These are phyloP conservation scores for Colletotrichum cordylinicola DNA, from an alignment of 2,329 filamentous ascomycete species.

Conservation along the genomic window DNA sequence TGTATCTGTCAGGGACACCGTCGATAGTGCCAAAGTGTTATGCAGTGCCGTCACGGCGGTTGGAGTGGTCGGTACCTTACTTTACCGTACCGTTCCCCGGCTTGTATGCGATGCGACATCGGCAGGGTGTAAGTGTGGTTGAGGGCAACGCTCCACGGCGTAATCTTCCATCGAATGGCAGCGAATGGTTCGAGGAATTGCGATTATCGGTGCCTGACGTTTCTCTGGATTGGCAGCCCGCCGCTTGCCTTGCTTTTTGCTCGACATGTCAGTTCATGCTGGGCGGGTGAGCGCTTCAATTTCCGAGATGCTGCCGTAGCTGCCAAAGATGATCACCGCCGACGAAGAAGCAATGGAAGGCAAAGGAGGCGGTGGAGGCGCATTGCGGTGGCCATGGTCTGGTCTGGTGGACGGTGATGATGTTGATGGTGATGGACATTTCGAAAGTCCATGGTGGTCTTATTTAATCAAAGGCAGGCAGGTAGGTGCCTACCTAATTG, in stretches of 20 bases:
- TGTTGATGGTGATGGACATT: neutral
- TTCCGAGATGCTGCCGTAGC: constrained; percentile 2
- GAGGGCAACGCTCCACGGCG: constrained; percentile 3
- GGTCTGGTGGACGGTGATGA: neutral
- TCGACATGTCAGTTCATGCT: neutral
- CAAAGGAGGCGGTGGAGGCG: neutral
- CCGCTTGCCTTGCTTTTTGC: constrained; percentile 5
- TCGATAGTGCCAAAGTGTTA: neutral
- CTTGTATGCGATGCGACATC: neutral
- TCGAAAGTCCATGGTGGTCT: neutral
- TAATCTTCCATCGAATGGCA: neutral
- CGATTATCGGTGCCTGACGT: neutral
- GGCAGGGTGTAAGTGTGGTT: constrained; percentile 4
- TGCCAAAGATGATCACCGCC: neutral
- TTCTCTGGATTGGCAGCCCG: neutral
- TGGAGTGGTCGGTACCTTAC: neutral
- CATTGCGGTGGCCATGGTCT: neutral
- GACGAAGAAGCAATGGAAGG: neutral
- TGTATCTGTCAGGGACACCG: neutral
- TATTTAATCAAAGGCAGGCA: neutral
- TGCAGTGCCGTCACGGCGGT: neutral
- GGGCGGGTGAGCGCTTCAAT: neutral
- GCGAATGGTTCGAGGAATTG: neutral
- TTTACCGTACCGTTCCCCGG: neutral
- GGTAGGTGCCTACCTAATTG: neutral